Evolutionary conservation across 164 flowering plant genomes (phyloP), one percentile per base, ranked within the genome.

Genomic region (Aristolochia fimbriata): DNA sequence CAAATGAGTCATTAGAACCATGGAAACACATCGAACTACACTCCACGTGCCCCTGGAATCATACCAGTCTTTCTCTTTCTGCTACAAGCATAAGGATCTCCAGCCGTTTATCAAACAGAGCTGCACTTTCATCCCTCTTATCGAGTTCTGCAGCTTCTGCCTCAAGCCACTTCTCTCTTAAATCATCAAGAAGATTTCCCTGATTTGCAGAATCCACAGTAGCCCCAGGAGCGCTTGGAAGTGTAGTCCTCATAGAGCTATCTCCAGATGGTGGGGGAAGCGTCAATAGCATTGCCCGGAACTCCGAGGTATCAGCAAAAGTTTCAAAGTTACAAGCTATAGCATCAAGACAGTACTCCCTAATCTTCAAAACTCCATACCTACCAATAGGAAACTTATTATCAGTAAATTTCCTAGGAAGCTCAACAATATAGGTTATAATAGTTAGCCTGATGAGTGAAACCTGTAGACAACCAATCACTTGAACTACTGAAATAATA

Each of bases 221-320:
- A 61, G 96, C 85, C 54, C 99, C 99, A 9, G 99, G 99, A 22
- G 92, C 93, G 72, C 87, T 91, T 15, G 99, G 99, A 65, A 69
- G 81, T 20, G 96, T 94, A 49, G 99, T 94, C 7, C 99, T 86
- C 58, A 81, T 75, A 2, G 96, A 76, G 22, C 93, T 88, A 70
- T 94, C 97, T 20, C 99, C 97, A 19, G 99, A 94, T 25, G 99
- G 96, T 47, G 95, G 97, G 51, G 96, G 99, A 41, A 91, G 81
- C 14, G 86, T 83, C 71, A 88, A 77, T 66, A 94, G 93, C 93
- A 85, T 78, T 33, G 83, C 87, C 46, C 97, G 75, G 65, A 94
- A 94, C 74, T 94, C 86, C 1, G 59, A 66, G 12, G 88, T 79
- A 48, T 91, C 91, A 46, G 91, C 93, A 79, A 94, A 91, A 55